A percentile compares a stretch with the other conserved stretches of the same genome.
phyloP scores from a whole-genome alignment of 2,329 filamentous ascomycete genomes.

The Ambrosiella xylebori region DNA sequence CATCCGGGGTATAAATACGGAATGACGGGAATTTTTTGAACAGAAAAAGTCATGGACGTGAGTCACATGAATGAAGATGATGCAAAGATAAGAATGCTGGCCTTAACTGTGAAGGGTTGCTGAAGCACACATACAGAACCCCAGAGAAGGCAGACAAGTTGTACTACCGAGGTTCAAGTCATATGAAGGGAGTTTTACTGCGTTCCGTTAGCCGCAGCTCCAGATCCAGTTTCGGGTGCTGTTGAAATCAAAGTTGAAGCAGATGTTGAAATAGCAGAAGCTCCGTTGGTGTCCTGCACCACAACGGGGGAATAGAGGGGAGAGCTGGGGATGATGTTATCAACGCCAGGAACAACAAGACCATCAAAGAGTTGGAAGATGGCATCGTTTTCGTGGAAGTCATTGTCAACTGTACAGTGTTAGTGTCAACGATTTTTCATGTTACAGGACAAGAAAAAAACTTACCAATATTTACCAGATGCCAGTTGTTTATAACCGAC shows the following conservation, averaged over 20 bases:
- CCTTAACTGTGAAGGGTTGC: no score
- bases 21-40: neutral
- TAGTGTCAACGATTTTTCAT: neutral
- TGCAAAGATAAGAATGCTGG: neutral
- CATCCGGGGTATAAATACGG: conserved; percentile 1
- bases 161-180: neutral
- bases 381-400: conserved; percentile 70
- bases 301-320: conserved; percentile 5
- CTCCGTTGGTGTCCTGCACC: conserved; percentile 8
- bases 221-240: neutral
- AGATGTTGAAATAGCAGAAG: conserved; percentile 1
- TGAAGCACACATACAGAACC: no score
- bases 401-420: conserved; percentile 56
- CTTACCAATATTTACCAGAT: conserved; percentile 85
- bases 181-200: neutral
- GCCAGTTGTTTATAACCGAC: conserved; percentile 76
- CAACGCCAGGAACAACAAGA: conserved; percentile 49
- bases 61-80: neutral
- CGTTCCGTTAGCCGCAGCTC: conserved; percentile 11
- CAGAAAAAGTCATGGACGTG: neutral
- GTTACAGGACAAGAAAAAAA: conserved; percentile 9
- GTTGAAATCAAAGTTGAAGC: neutral
- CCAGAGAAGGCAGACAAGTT: neutral
- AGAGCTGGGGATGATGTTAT: conserved; percentile 19
- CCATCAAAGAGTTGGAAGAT: conserved; percentile 79